phyloP scores from a whole-genome alignment of 1,284 basidiomycete species.

The Puccinia triticina region DNA sequence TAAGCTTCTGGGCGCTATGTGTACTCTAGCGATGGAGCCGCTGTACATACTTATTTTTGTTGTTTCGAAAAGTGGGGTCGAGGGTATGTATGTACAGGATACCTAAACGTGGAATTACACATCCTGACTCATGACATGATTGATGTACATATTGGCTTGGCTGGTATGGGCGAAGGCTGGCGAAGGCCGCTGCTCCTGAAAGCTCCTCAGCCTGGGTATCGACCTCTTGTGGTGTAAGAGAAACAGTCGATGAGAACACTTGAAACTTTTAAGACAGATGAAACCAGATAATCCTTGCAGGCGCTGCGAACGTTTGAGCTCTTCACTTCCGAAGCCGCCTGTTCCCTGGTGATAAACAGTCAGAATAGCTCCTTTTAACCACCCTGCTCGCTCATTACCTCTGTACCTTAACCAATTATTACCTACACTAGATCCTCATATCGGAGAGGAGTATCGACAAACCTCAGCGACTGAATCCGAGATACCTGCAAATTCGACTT shows the following conservation, averaged over 20 bases:
- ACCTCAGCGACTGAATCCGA: neutral
- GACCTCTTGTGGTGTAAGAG: neutral
- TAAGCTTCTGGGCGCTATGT: too few relatives aligned
- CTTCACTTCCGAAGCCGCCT: too few relatives aligned
- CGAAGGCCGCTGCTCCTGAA: neutral
- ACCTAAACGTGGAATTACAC: too few relatives aligned
- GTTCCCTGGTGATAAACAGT: too few relatives aligned
- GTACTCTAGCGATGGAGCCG: too few relatives aligned
- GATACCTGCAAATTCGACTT: neutral
- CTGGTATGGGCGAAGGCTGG: neutral
- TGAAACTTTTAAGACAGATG: neutral
- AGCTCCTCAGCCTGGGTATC: neutral
- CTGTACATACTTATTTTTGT: too few relatives aligned
- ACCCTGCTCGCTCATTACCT: neutral
- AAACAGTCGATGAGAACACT: conserved; percentile 1
- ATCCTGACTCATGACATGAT: neutral
- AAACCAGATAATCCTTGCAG: neutral
- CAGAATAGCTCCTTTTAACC: too few relatives aligned
- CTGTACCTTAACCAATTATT: neutral
- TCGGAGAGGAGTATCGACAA: neutral
- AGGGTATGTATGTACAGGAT: neutral
- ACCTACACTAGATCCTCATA: neutral
- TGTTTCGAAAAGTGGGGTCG: neutral
- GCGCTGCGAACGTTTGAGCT: neutral
- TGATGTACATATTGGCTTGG: neutral